Conservation (phyloP, 2,329 filamentous ascomycete genomes). For the Fusarium sp. region DNA sequence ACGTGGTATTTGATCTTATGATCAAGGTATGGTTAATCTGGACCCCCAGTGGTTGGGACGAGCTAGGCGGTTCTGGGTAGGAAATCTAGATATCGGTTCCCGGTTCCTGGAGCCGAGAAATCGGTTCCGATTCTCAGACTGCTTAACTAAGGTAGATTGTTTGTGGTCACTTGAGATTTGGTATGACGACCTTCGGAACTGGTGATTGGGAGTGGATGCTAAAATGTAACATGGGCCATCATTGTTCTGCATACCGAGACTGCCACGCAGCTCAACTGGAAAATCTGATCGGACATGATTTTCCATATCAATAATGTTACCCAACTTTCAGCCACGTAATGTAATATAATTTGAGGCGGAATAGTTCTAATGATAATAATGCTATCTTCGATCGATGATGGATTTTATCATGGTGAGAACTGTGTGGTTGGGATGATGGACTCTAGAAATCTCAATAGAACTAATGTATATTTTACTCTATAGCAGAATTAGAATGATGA, state of each 20-base stretch:
- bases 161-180: neutral
- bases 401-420: neutral
- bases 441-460: neutral
- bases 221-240: neutral
- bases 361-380: too few species aligned
- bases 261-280: slow-evolving; percentile 4
- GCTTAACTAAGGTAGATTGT: neutral
- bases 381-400: neutral
- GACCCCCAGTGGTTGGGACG: neutral
- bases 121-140: slow-evolving; percentile 30
- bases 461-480: neutral
- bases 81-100: slow-evolving; percentile 25
- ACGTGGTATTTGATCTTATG: neutral
- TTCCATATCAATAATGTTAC: slow-evolving; percentile 22
- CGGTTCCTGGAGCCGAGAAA: neutral
- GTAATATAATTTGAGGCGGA: neutral
- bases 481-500: neutral
- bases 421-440: neutral
- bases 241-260: neutral
- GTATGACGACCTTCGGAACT: neutral
- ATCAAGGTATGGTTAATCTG: neutral
- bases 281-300: slow-evolving; percentile 33
- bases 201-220: neutral
- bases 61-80: slow-evolving; percentile 22
- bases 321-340: neutral